Evolutionary conservation across 805 yeast genomes (phyloP), one percentile per base, ranked within the genome.

Genomic region (Nakazawaea laoshanensis): DNA sequence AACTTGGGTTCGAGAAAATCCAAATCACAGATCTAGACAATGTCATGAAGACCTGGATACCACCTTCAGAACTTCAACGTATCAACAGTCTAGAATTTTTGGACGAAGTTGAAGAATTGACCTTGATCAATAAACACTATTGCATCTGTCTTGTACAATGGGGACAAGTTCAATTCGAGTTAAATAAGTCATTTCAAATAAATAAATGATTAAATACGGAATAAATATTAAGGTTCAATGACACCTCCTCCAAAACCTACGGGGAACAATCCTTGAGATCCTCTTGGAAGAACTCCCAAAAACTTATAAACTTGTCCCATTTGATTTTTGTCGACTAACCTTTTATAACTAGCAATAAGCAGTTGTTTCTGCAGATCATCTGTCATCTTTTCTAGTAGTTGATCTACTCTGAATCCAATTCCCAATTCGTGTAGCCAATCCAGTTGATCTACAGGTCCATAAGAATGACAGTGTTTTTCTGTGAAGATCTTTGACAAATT

Each of bases 221-320:
- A 24, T 19, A 32, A 21, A 27, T 26, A 33, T 29, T 22, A 29
- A 4, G 29, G 16, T 19, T 34, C 37, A 13, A 34, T 23, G 24
- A 34, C 37, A 23, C 32, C 35, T 24, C 65, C 65, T 1, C 68
- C 72, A 49, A 78, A 76, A 3, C 85, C 85, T 18, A 70, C 67
- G 1, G 81, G 77, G 9, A 45, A 39, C 1, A 47, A 33, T 4
- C 35, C 39, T 5, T 49, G 39, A 3, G 59, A 46, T 0, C 57
- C 63, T 29, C 53, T 44, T 3, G 81, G 83, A 35, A 74, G 52
- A 17, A 79, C 54, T 2, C 77, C 80, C 59, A 83, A 50, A 30
- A 81, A 79, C 50, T 84, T 84, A 52, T 84, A 84, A 4, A 77
- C 59, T 43, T 67, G 70, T 2, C 95, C 95, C 95, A 84, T 85